Evolutionary conservation across 148 eudicot species (phyloP).

Genomic region (Linanthus parryae): DNA sequence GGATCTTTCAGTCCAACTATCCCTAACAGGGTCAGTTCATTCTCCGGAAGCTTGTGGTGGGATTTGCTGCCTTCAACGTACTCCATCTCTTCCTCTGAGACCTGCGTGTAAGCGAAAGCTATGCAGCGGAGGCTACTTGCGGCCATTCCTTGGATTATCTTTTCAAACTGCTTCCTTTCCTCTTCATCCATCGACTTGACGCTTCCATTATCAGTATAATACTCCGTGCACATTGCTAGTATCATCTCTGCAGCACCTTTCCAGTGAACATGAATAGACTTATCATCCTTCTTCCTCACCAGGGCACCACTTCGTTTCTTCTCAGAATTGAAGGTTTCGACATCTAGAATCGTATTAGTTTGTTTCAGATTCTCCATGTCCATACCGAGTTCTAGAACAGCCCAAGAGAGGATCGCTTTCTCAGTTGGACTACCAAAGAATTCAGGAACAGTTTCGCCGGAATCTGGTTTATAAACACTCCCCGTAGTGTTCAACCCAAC

Average conservation of each 20-base stretch:
- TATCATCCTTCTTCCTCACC: conserved; percentile 31
- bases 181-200: conserved; percentile 32
- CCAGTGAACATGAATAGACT: conserved; percentile 55
- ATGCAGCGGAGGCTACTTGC: conserved; percentile 85
- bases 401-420: conserved; percentile 83
- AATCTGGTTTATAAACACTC: conserved; percentile 33
- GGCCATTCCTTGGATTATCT: conserved; percentile 74
- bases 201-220: conserved; percentile 32
- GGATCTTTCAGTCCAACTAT: conserved; percentile 85
- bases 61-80: conserved; percentile 7
- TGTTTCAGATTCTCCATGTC: conserved; percentile 46
- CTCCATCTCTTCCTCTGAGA: conserved; percentile 20
- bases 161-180: conserved; percentile 36
- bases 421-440: conserved; percentile 84
- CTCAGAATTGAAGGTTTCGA: conserved; percentile 73
- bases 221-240: conserved; percentile 48
- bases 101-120: conserved; percentile 63
- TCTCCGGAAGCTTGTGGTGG: conserved; percentile 35
- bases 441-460: conserved; percentile 41
- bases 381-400: conserved; percentile 58
- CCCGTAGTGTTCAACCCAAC: conserved; percentile 77
- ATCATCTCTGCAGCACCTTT: conserved; percentile 92
- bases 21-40: conserved; percentile 59
- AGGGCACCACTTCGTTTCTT: conserved; percentile 78
- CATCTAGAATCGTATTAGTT: conserved; percentile 38